phyloP scores from a whole-genome alignment of 306 rosid species.

The Glycyrrhiza uralensis region DNA sequence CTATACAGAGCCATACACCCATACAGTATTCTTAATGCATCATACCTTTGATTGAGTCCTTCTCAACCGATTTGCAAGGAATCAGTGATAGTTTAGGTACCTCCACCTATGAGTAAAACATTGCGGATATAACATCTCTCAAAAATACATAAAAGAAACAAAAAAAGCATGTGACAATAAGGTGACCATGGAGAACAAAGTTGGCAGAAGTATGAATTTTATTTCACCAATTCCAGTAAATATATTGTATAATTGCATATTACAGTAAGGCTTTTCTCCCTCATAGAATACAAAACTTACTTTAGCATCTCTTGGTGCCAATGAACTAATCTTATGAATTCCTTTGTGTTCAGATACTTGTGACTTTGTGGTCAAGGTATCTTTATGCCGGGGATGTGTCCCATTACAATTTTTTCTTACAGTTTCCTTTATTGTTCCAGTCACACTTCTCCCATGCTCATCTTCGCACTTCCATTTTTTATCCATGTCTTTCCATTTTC shows the following conservation, averaged over 20 bases:
- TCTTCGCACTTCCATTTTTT: conserved; percentile 49
- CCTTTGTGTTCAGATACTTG: conserved; percentile 35
- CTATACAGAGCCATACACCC: conserved; percentile 37
- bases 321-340: conserved; percentile 28
- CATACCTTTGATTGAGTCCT: conserved; percentile 55
- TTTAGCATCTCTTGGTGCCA: conserved; percentile 39
- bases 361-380: conserved; percentile 37
- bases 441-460: conserved; percentile 27
- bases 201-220: conserved; percentile 9
- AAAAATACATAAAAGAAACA: conserved; percentile 12
- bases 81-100: conserved; percentile 35
- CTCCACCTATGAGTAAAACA: conserved; percentile 43
- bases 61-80: conserved; percentile 39
- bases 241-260: conserved; percentile 9
- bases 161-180: background rate
- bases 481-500: conserved; percentile 51
- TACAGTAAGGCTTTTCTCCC: conserved; percentile 15
- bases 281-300: conserved; percentile 47
- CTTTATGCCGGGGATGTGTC: conserved; percentile 21
- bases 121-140: conserved; percentile 18
- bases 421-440: conserved; percentile 34
- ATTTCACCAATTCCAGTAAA: conserved; percentile 7
- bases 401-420: conserved; percentile 5
- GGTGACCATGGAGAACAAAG: conserved; percentile 2
- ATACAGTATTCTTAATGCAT: conserved; percentile 19